Evolutionary conservation across 1,284 basidiomycete species (phyloP), one percentile per base, ranked within the genome.

Genomic region (Rhodotorula mucilaginosa): DNA sequence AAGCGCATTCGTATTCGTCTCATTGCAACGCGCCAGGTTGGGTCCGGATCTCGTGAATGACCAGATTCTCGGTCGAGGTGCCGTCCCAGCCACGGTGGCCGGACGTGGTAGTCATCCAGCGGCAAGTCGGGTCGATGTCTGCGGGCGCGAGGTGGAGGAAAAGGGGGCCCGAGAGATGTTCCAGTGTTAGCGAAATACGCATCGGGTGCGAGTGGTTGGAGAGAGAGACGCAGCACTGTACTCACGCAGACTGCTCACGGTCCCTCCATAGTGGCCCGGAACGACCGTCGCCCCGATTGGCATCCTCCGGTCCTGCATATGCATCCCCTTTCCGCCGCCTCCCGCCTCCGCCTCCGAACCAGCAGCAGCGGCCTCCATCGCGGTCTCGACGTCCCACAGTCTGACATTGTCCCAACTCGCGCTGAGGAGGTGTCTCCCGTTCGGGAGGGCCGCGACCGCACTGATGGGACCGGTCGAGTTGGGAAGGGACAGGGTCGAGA

Each of bases 61-160:
- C 89, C 21, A 97, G 89, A 21, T 91, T 93, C 76, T 87, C 86
- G 21, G 93, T 95, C 56, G 90, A 90, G 75, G 94, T 91, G 51
- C 92, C 93, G 79, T 91, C 89, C 92, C 94, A 97, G 58, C 95
- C 96, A 65, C 96, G 86, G 80, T 96, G 95, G 56, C 96, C 96
- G 74, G 92, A 94, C 12, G 93, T 91, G 78, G 91, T 92, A 70
- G 96, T 87, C 78, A 99, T 85, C 82, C 95, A 98, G 67, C 88
- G 85, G 34, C 87, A 89, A 4, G 88, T 89, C 47, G 90, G 87
- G 83, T 98, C 96, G 61, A 98, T 85, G 73, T 95, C 94, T 97
- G 79, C 61, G 34, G 6, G 15, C 18, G 54, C 29, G 16, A 6
- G 44, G 52, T 7, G 10, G 31, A 21, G 26, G 60, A 52, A 10